Evolutionary conservation across 169 alveolate species (phyloP).

Genomic region (Eimeria maxima): DNA sequence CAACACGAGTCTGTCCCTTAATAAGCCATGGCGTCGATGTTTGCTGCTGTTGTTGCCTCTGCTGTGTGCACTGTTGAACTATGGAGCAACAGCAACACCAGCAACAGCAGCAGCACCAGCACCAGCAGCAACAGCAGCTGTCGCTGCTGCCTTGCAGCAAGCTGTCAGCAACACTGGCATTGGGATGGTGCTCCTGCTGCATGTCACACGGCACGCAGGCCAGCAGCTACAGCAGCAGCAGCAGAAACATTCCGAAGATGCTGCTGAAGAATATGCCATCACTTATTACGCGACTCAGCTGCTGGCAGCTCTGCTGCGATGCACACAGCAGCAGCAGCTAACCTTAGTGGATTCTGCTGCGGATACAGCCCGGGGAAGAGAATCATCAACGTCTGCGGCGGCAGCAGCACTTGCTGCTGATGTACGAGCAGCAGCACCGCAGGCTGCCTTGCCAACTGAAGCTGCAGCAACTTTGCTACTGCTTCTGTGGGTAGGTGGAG

Average conservation of each 20-base stretch:
- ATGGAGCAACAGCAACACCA: conserved; percentile 9
- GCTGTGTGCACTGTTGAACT: conserved; percentile 11
- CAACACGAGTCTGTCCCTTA: too few relatives aligned
- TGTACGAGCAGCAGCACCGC: not conserved
- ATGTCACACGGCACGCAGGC: conserved; percentile 4
- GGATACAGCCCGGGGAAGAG: not conserved
- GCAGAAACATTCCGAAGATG: not conserved
- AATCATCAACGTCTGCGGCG: too few relatives aligned
- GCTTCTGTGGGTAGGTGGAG: conserved; percentile 44
- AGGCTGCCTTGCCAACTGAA: not conserved
- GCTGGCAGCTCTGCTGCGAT: conserved; percentile 25
- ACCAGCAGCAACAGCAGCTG: conserved; percentile 8
- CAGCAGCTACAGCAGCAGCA: conserved; percentile 40
- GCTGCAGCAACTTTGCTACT: conserved; percentile 13
- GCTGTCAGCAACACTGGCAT: conserved; percentile 52
- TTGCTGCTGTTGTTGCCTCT: too few relatives aligned
- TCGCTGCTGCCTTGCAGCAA: not conserved
- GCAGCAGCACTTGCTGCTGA: not conserved
- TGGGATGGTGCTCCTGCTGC: conserved; percentile 42
- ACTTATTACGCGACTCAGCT: not conserved
- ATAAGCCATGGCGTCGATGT: too few relatives aligned
- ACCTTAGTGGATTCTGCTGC: not conserved
- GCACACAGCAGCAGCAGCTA: conserved; percentile 47
- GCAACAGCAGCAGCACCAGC: not conserved
- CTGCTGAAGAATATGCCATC: conserved; percentile 22